Base-by-base conservation (phyloP, 1,139 yeast genomes). In the Blastobotrys indianensis region DNA sequence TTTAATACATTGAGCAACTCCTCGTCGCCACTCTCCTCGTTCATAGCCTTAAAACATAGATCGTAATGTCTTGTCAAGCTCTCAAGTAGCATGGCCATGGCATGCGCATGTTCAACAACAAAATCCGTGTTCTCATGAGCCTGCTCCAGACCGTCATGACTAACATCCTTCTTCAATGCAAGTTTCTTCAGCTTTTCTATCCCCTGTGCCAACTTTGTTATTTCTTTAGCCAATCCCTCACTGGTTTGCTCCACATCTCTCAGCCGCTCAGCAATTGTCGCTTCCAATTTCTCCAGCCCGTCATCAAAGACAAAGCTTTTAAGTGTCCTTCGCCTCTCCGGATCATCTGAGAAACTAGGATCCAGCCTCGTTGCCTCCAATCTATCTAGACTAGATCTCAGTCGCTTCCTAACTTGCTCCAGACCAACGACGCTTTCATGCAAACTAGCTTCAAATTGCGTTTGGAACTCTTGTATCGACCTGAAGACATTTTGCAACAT, bases 1-100 rank as follows among this genome's bases (percentile, higher is more conserved):
- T 60, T 58, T 12, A 72, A 55, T 1, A 73, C 66, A 4, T 46
- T 48, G 10, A 57, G 37, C 11, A 67, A 57, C 36, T 66, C 66
- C 4, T 51, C 45, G 9, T 53, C 51, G n/a, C 46, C 46, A 13
- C 46, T 30, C 12, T 49, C 49, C 46, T 54, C 46, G 17, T 58
- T 57, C 3, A 52, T 46, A 1, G 67, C 65, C 45, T 75, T 70
- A 3, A 66, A 54, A 54, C 95, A 85, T 58, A 85, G 88, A 60
- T 87, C 96, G 54, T 80, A 86, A 64, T 88, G 96, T 46, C 79
- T 77, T 5, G 95, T 83, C 33, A 88, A 67, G 59, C 88, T 80
- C 49, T 80, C 82, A 32, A 88, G 66, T 15, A 84, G 68, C 7
- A 76, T 72, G 0, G 86, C 94, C 63, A 87, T 72, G 46, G 85